Conservation (phyloP, 306 rosid genomes). For the Prunus mume region DNA sequence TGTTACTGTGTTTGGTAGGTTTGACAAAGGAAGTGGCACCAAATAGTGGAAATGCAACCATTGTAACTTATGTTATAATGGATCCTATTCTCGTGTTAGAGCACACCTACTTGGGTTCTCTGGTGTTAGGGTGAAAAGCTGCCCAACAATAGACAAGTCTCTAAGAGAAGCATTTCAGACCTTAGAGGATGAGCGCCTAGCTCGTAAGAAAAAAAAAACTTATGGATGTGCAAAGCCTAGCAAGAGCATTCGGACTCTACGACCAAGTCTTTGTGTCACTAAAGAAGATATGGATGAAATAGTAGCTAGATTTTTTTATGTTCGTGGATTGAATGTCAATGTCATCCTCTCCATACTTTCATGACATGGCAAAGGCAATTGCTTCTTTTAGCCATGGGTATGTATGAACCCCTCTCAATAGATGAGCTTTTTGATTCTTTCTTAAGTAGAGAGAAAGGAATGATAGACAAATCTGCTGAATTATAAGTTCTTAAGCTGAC, state of each 20-base stretch:
- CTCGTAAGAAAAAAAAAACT: conserved; percentile 37
- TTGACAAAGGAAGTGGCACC: conserved; percentile 67
- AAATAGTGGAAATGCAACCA: conserved; percentile 68
- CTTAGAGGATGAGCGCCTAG: conserved; percentile 48
- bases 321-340: conserved; percentile 38
- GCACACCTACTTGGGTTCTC: conserved; percentile 62
- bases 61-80: conserved; percentile 48
- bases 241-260: conserved; percentile 35
- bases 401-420: conserved; percentile 43
- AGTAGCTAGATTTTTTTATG: conserved; percentile 53
- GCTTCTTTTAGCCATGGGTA: conserved; percentile 51
- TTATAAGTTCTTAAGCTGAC: no score
- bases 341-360: conserved; percentile 46
- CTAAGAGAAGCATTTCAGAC: conserved; percentile 46
- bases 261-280: conserved; percentile 30
- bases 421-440: conserved; percentile 42
- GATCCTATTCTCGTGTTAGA: conserved; percentile 69
- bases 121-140: conserved; percentile 58
- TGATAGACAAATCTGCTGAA: conserved; percentile 7
- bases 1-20: conserved; percentile 60
- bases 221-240: conserved; percentile 30
- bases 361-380: conserved; percentile 47
- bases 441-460: conserved; percentile 50
- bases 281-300: conserved; percentile 55
- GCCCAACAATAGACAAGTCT: conserved; percentile 47